A percentile compares a stretch with the other conserved stretches of the same genome.
phyloP scores from a whole-genome alignment of 83 land plant genomes.

The Picea abies region DNA sequence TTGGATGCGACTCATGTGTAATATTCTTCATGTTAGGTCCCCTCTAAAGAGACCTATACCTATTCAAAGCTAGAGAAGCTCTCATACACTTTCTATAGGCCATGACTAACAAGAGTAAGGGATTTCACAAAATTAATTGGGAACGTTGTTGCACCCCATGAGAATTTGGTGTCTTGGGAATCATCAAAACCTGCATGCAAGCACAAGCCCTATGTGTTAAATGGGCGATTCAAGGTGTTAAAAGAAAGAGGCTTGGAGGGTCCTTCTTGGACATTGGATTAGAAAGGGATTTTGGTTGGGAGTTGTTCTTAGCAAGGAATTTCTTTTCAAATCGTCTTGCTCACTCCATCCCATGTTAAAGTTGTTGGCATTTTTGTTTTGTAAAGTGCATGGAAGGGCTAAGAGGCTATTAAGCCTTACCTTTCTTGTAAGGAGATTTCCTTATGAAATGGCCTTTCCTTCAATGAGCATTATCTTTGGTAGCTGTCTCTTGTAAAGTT shows the following conservation, averaged over 20 bases:
- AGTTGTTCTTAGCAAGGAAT: background rate
- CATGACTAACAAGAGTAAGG: background rate
- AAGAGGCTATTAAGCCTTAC: background rate
- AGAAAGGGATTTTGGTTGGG: background rate
- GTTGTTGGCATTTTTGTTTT: background rate
- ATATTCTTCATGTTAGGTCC: background rate
- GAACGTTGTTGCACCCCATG: background rate
- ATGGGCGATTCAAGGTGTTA: background rate
- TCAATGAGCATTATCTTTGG: background rate
- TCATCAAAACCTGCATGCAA: background rate
- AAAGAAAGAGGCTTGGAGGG: background rate
- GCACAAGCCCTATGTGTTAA: background rate
- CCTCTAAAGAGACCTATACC: background rate
- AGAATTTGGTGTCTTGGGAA: background rate
- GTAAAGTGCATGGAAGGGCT: background rate
- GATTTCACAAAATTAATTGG: background rate
- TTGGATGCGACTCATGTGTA: background rate
- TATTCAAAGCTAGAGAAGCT: background rate
- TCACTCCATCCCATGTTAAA: background rate
- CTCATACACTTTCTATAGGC: background rate
- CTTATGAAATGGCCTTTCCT: background rate
- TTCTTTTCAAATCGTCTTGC: background rate
- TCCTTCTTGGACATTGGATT: background rate
- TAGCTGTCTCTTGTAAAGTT: too few species aligned
- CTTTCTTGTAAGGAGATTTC: background rate